Evolutionary conservation across 805 yeast genomes (phyloP).

Genomic region (Yarrowia sp.): DNA sequence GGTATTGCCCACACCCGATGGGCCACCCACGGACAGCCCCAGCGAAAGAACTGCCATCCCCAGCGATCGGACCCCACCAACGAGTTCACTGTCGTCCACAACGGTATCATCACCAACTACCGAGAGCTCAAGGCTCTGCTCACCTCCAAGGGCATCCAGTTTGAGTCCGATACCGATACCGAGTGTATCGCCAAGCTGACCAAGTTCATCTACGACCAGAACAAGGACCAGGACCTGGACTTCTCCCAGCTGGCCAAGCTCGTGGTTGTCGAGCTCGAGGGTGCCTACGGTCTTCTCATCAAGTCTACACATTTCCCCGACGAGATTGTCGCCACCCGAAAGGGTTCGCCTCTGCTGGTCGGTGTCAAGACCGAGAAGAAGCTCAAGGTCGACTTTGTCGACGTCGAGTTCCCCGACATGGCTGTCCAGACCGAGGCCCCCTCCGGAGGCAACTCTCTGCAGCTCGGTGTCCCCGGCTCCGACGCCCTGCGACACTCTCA

Average conservation of each 20-base stretch:
- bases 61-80: slow-evolving; percentile 81
- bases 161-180: slow-evolving; percentile 94
- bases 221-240: slow-evolving; percentile 71
- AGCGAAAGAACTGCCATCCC: slow-evolving; percentile 86
- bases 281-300: slow-evolving; percentile 94
- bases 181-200: slow-evolving; percentile 96
- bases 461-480: slow-evolving; percentile 56
- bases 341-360: slow-evolving; percentile 94
- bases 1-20: slow-evolving; percentile 99
- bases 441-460: slow-evolving; percentile 30
- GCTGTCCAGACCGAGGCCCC: slow-evolving; percentile 29
- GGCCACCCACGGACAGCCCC: slow-evolving; percentile 99
- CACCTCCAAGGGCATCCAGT: slow-evolving; percentile 70
- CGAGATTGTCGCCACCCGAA: slow-evolving; percentile 94
- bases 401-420: slow-evolving; percentile 87
- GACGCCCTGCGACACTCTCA: slow-evolving; percentile 79
- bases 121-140: slow-evolving; percentile 85
- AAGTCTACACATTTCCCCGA: slow-evolving; percentile 91
- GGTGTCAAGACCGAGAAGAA: slow-evolving; percentile 97
- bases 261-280: slow-evolving; percentile 89
- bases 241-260: slow-evolving; percentile 90
- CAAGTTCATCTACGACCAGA: slow-evolving; percentile 84
- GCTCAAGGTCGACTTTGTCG: slow-evolving; percentile 96
- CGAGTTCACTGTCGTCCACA: slow-evolving; percentile 92
- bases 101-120: slow-evolving; percentile 96